Base-by-base conservation (phyloP, 805 yeast species). In the Zygotorulaspora danielsina region DNA sequence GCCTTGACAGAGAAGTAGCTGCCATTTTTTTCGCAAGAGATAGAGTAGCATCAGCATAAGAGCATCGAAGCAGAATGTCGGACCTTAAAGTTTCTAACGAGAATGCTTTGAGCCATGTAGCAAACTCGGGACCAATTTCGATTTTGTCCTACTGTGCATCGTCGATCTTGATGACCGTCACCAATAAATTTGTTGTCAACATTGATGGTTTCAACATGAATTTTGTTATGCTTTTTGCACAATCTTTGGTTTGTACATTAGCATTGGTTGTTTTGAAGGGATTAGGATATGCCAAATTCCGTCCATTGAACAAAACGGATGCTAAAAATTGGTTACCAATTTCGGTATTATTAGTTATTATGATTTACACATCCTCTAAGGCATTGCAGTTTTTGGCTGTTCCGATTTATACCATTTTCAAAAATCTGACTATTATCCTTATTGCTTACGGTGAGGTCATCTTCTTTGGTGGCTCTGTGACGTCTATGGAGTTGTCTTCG, bases 381-480 rank as follows among this genome's bases (percentile, higher is more conserved):
- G 96, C 97, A 40, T 73, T 93, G 57, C 95, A 87, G 67, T 87
- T 68, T 69, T 78, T 93, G 60, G 72, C 90, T 37, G 89, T 93
- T 44, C 98, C 98, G 38, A 95, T 93, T 43, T 93, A 88, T 75
- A 93, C 98, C 50, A 90, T 93, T 55, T 93, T 93, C 82, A 93
- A 93, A 76, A 93, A 93, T 69, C 78, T 93, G 66, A 90, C 98
- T 46, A 93, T 93, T 61, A 90, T 93, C 51, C 71, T 93, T 61
- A 93, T 93, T 64, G 97, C 98, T 24, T 93, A 93, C 64, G 97
- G 97, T 71, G 98, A 93, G 70, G 97, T 90, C 24, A 55, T 93
- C 46, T 90, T 96, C 94, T 93, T 90, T 57, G 96, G 96, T 46
- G 97, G 97, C 49, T 67, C 72, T 46, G 96, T 90, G 54, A 80